phyloP scores from a whole-genome alignment of 2,329 filamentous ascomycete genomes.

The Penicillium verrucosum region DNA sequence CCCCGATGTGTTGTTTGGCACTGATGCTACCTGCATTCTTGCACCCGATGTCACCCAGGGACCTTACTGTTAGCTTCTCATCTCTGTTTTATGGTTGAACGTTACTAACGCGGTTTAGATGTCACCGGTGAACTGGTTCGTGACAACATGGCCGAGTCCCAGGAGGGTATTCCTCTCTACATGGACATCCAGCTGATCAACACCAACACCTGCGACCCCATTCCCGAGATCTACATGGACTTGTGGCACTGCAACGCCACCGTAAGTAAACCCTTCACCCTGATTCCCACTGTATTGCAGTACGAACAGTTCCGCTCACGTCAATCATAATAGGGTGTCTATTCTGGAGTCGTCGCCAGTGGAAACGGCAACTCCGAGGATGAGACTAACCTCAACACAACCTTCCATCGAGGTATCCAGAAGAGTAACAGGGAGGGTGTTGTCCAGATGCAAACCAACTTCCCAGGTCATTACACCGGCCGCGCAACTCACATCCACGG shows the following conservation, averaged over 20 bases:
- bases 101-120: slow-evolving; percentile 14
- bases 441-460: slow-evolving; percentile 42
- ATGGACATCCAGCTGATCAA: slow-evolving; percentile 44
- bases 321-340: slow-evolving; percentile 31
- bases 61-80: slow-evolving; percentile 46
- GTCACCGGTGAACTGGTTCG: slow-evolving; percentile 41
- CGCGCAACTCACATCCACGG: slow-evolving; percentile 37
- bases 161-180: slow-evolving; percentile 40
- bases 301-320: neutral
- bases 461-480: slow-evolving; percentile 48
- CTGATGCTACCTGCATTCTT: slow-evolving; percentile 46
- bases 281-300: too few species aligned
- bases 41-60: slow-evolving; percentile 55
- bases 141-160: slow-evolving; percentile 35
- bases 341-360: slow-evolving; percentile 37
- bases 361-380: slow-evolving; percentile 41
- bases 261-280: slow-evolving; percentile 12
- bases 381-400: slow-evolving; percentile 40
- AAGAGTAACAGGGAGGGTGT: slow-evolving; percentile 43
- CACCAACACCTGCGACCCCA: slow-evolving; percentile 42
- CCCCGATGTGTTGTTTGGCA: slow-evolving; percentile 29
- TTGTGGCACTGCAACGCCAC: slow-evolving; percentile 45
- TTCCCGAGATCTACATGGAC: slow-evolving; percentile 36
- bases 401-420: slow-evolving; percentile 48
- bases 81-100: neutral